Evolutionary conservation across 805 yeast genomes (phyloP).

Genomic region (Cyberlindnera mycetangii): DNA sequence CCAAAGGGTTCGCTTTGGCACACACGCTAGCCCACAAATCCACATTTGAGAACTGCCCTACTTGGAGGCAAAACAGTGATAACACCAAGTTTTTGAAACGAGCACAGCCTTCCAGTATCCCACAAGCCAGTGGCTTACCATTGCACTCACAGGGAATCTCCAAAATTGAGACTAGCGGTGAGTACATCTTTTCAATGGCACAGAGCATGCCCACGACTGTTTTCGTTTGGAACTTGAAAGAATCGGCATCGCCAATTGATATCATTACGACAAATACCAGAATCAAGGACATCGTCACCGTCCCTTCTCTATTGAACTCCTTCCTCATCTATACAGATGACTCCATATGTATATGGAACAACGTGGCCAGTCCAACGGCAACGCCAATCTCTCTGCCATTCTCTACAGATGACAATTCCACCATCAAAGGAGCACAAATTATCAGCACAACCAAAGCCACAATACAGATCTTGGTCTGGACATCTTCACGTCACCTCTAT

Average conservation of each 20-base stretch:
- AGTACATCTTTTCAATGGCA: constrained; percentile 2
- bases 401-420: constrained; percentile 1
- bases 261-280: constrained; percentile 11
- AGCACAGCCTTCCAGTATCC: constrained; percentile 4
- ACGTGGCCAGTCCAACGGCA: constrained; percentile 4
- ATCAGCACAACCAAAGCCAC: constrained; percentile 5
- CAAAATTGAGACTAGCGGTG: constrained; percentile 1
- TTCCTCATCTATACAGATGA: constrained; percentile 9
- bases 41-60: not conserved
- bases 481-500: constrained; percentile 10
- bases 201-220: constrained; percentile 19
- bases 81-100: constrained; percentile 7
- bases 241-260: constrained; percentile 3
- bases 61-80: constrained; percentile 15
- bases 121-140: constrained; percentile 7
- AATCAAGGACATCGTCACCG: constrained; percentile 10
- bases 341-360: constrained; percentile 13
- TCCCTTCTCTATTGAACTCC: not conserved
- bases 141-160: constrained; percentile 8
- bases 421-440: constrained; percentile 8
- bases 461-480: constrained; percentile 9
- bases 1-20: constrained; percentile 9
- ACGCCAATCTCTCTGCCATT: constrained; percentile 1
- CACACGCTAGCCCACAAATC: constrained; percentile 4
- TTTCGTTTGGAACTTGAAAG: constrained; percentile 14